Conservation (phyloP, 257 asterid genomes). For the Capsicum pubescens region DNA sequence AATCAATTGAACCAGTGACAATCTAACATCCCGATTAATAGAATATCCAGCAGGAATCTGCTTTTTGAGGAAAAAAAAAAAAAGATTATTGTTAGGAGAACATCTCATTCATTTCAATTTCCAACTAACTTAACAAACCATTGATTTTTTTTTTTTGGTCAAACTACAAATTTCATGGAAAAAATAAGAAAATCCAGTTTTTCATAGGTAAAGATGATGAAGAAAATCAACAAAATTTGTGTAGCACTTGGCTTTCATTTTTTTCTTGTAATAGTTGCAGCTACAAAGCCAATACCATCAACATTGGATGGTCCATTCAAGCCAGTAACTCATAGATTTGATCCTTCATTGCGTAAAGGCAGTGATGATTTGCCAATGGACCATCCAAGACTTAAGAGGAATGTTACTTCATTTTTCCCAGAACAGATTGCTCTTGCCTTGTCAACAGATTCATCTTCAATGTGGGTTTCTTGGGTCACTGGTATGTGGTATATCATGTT, state of each 20-base stretch:
- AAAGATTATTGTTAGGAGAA: no score
- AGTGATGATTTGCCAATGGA: conserved; percentile 83
- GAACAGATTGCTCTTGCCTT: conserved; percentile 83
- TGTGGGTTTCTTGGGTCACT: conserved; percentile 91
- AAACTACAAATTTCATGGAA: not conserved
- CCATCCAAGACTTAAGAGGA: conserved; percentile 66
- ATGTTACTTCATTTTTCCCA: conserved; percentile 60
- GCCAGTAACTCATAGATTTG: conserved; percentile 63
- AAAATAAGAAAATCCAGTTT: not conserved
- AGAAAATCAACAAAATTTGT: not conserved
- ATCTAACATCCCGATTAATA: no score
- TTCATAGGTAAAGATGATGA: not conserved
- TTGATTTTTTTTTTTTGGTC: not conserved
- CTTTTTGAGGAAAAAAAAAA: no score
- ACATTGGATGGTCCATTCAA: conserved; percentile 81
- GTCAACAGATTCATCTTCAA: conserved; percentile 57
- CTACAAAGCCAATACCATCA: conserved; percentile 45
- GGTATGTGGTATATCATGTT: conserved; percentile 63
- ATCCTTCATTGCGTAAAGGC: conserved; percentile 68
- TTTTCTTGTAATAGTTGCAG: not conserved
- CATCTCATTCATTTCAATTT: not conserved
- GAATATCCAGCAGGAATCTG: no score
- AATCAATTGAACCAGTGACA: no score
- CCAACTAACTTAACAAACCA: not conserved
- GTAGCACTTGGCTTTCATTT: not conserved